Conservation (phyloP, 208 protist species). For the Hexamita inflata region DNA sequence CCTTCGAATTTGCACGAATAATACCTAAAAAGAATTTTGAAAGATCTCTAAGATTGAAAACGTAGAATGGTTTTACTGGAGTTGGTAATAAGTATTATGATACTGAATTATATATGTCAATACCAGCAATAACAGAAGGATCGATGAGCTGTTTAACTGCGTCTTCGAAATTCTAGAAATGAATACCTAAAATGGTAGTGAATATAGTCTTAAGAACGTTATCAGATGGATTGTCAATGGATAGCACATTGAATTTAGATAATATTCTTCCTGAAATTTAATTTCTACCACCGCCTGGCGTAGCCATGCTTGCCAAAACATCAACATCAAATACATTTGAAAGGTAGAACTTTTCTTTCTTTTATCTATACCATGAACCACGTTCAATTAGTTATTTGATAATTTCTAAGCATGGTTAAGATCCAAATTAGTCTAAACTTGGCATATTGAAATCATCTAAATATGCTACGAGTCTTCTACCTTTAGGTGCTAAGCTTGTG, state of each 20-base stretch:
- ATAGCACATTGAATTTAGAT: constrained; percentile 72
- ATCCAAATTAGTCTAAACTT: constrained; percentile 59
- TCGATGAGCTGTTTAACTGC: constrained; percentile 71
- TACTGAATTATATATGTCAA: constrained; percentile 76
- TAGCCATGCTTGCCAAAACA: constrained; percentile 77
- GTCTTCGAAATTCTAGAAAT: constrained; percentile 64
- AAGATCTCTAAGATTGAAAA: constrained; percentile 90
- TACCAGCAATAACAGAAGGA: constrained; percentile 68
- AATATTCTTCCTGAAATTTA: constrained; percentile 72
- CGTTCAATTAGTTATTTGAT: constrained; percentile 85
- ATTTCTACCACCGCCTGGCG: constrained; percentile 71
- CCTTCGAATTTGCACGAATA: constrained; percentile 59
- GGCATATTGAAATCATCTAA: constrained; percentile 96
- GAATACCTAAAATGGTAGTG: constrained; percentile 67
- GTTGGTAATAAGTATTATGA: constrained; percentile 77
- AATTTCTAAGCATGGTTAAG: constrained; percentile 84
- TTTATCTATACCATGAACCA: constrained; percentile 84
- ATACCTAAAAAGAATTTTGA: constrained; percentile 79
- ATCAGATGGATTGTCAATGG: constrained; percentile 77
- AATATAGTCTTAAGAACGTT: constrained; percentile 84
- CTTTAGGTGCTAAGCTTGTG: constrained; percentile 73
- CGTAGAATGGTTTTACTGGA: constrained; percentile 89
- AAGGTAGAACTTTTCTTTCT: constrained; percentile 59
- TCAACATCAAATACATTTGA: constrained; percentile 81
- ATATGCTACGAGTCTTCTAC: constrained; percentile 77